Conservation (phyloP, 2,329 filamentous ascomycete species). For the Penicillium sclerotigenum region DNA sequence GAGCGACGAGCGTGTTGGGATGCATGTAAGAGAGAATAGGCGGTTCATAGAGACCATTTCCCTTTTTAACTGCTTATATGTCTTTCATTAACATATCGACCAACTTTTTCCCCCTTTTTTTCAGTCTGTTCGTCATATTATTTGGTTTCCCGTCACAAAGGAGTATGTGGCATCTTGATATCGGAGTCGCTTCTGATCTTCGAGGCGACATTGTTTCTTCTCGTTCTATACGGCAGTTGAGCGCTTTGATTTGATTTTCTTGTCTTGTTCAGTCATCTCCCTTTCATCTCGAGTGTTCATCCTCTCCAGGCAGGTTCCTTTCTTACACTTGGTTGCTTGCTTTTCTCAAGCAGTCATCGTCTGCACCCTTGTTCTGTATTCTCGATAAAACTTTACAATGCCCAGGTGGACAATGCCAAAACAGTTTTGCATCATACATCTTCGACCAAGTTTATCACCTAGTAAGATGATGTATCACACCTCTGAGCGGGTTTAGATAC, state of each 20-base stretch:
- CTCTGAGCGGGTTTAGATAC: not conserved
- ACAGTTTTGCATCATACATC: not conserved
- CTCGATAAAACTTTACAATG: conserved; percentile 15
- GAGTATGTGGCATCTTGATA: conserved; percentile 27
- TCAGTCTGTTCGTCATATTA: conserved; percentile 18
- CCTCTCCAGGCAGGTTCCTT: conserved; percentile 33
- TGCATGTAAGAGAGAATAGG: conserved; percentile 6
- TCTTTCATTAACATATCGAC: conserved; percentile 20
- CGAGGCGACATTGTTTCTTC: conserved; percentile 18
- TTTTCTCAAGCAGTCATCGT: conserved; percentile 23
- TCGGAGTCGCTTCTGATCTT: conserved; percentile 12
- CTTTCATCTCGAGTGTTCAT: conserved; percentile 29
- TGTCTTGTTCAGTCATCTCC: conserved; percentile 20
- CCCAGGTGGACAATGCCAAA: conserved; percentile 20
- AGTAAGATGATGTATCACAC: not conserved
- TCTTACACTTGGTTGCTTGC: conserved; percentile 15
- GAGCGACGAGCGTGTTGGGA: no score
- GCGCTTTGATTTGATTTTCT: conserved; percentile 30
- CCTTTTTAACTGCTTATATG: conserved; percentile 20
- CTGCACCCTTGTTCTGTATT: conserved; percentile 17
- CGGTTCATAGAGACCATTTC: conserved; percentile 25
- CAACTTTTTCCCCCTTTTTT: conserved; percentile 8
- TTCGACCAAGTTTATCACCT: not conserved
- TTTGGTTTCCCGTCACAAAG: conserved; percentile 20
- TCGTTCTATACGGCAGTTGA: conserved; percentile 22